Evolutionary conservation across 257 asterid species (phyloP), one percentile per base, ranked within the genome.

Genomic region (Scutellaria barbata): DNA sequence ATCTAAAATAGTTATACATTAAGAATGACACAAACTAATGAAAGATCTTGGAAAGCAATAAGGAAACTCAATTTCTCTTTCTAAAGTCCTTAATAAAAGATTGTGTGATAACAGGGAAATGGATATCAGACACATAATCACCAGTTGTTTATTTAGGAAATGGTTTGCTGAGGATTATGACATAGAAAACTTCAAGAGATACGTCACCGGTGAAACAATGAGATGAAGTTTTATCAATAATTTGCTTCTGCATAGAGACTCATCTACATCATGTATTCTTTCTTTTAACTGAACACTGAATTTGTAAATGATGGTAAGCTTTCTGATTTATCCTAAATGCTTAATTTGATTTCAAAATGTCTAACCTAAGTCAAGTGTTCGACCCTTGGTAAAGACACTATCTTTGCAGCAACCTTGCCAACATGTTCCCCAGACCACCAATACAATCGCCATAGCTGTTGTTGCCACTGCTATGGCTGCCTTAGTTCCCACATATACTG

Each of bases 311-410:
- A 76, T 62, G 51, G 71, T 56, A 72, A 76, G 69, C 73, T 75
- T 66, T 79, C 41, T 65, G 17, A 71, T 67, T 70, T 71, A 68
- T 81, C 65, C 82, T 78, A 52, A 75, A 76, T 84, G 76, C 61
- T 81, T 80, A 46, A 74, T 76, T 83, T 80, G 81, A 68, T 85
- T 80, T 79, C 79, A 84, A 75, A 85, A 80, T 84, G 66, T 82
- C 96, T 79, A 86, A 92, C 98, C 98, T 85, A 90, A 86, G 85
- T 82, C 91, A 79, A 79, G 86, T 77, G 85, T 85, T 83, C 50
- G 88, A 84, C 81, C 85, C 92, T 92, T 86, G 84, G 89, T 73
- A 82, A 90, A 75, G 81, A 80, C 82, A 85, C 74, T 79, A 79
- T 75, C 84, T 80, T 77, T 87, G 93, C 70, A 67, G 83, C 84